Evolutionary conservation across 768 basidiomycete species (phyloP).

Genomic region (Megacollybia marginata): DNA sequence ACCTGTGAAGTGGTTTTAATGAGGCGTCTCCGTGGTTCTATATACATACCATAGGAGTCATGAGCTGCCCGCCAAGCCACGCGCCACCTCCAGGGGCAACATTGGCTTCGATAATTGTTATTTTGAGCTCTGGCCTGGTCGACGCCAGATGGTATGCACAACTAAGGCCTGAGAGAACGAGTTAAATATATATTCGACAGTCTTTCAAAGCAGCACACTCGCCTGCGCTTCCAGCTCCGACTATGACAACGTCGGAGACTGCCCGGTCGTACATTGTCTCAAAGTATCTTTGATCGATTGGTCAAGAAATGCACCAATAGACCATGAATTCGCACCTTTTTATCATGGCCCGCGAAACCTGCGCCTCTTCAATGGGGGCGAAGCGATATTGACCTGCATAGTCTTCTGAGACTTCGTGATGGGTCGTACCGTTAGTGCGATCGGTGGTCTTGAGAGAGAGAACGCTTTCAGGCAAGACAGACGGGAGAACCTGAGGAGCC

Average conservation of each 20-base stretch:
- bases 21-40: neutral
- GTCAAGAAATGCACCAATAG: neutral
- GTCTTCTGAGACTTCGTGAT: slow-evolving; percentile 38
- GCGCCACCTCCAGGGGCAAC: slow-evolving; percentile 77
- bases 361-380: slow-evolving; percentile 68
- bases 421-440: slow-evolving; percentile 2
- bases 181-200: slow-evolving; percentile 38
- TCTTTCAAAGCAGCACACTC: too few species aligned
- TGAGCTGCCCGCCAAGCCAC: slow-evolving; percentile 74
- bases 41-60: slow-evolving; percentile 63
- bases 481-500: neutral
- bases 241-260: slow-evolving; percentile 72
- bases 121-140: slow-evolving; percentile 55
- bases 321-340: slow-evolving; percentile 37
- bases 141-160: slow-evolving; percentile 70
- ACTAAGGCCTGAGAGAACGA: slow-evolving; percentile 42
- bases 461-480: neutral
- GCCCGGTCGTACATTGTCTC: slow-evolving; percentile 65
- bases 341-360: slow-evolving; percentile 74
- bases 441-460: neutral
- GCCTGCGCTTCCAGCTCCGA: slow-evolving; percentile 58
- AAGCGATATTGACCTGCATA: slow-evolving; percentile 62
- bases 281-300: slow-evolving; percentile 47
- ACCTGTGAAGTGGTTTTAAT: slow-evolving; percentile 32
- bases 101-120: slow-evolving; percentile 36